Conservation (phyloP, 148 eudicot species). For the Fallopia convolvulus region DNA sequence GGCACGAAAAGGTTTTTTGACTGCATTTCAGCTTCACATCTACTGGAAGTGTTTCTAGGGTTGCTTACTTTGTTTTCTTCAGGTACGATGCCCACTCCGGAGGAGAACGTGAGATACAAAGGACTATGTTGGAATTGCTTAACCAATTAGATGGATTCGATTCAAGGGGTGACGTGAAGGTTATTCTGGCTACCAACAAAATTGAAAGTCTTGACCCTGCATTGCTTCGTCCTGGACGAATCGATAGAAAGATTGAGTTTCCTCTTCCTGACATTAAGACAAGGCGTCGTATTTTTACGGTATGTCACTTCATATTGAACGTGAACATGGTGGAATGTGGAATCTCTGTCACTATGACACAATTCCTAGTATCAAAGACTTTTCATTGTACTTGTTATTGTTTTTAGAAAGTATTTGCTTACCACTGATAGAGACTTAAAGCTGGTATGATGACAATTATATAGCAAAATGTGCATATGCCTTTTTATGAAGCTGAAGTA, state of each 20-base stretch:
- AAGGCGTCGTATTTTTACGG: constrained; percentile 7
- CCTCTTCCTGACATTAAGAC: constrained; percentile 14
- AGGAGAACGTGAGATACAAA: constrained; percentile 14
- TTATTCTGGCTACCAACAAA: constrained; percentile 12
- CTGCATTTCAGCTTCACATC: constrained; percentile 2
- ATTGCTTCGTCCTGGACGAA: constrained; percentile 14
- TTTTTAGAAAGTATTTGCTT: background rate
- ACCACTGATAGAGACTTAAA: background rate
- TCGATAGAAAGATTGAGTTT: constrained; percentile 11
- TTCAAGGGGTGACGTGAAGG: constrained; percentile 11
- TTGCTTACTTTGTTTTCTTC: background rate
- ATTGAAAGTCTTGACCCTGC: constrained; percentile 14
- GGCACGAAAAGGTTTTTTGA: constrained; percentile 12
- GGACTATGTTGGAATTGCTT: constrained; percentile 14
- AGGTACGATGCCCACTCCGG: constrained; percentile 14
- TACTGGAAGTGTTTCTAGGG: background rate
- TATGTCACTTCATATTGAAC: background rate
- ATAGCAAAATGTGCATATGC: background rate
- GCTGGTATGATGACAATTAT: background rate
- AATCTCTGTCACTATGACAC: background rate
- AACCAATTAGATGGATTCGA: constrained; percentile 13
- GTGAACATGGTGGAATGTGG: background rate
- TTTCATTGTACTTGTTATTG: background rate
- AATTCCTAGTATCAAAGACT: background rate
- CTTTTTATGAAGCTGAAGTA: background rate